phyloP scores from a whole-genome alignment of 768 basidiomycete genomes.

The Lepiota venenata region DNA sequence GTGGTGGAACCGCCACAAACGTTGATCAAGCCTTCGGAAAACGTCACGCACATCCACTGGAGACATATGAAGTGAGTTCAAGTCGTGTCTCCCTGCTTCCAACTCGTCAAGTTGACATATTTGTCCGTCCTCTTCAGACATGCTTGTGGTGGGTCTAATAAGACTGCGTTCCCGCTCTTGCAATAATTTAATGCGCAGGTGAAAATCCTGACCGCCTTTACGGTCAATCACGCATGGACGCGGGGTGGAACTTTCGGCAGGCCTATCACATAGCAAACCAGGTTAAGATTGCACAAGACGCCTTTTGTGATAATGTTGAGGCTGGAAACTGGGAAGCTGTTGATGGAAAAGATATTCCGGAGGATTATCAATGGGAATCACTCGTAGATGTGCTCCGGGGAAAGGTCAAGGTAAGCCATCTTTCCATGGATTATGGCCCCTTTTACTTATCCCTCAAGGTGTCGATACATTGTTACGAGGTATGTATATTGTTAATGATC shows the following conservation, averaged over 20 bases:
- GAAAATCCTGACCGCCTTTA: conserved; percentile 56
- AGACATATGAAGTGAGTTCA: conserved; percentile 69
- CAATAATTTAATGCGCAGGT: conserved; percentile 24
- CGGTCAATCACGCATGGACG: conserved; percentile 55
- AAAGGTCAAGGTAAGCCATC: conserved; percentile 55
- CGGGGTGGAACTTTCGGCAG: conserved; percentile 63
- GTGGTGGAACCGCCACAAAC: conserved; percentile 72
- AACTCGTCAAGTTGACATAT: neutral
- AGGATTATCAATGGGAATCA: conserved; percentile 67
- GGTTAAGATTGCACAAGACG: conserved; percentile 66
- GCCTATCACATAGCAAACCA: conserved; percentile 69
- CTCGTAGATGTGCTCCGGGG: conserved; percentile 72
- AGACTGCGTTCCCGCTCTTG: conserved; percentile 13
- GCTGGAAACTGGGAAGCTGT: conserved; percentile 42
- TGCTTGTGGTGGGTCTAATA: conserved; percentile 50
- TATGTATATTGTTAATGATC: neutral
- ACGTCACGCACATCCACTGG: conserved; percentile 44
- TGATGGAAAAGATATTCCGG: conserved; percentile 40
- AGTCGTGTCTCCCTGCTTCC: neutral
- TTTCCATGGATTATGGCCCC: neutral
- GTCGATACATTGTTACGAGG: conserved; percentile 44
- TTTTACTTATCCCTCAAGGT: conserved; percentile 19
- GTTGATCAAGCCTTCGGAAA: conserved; percentile 34
- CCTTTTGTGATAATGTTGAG: conserved; percentile 52
- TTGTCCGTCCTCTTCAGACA: conserved; percentile 43